Evolutionary conservation across 2,329 filamentous ascomycete species (phyloP).

Genomic region (Diaporthe citri): DNA sequence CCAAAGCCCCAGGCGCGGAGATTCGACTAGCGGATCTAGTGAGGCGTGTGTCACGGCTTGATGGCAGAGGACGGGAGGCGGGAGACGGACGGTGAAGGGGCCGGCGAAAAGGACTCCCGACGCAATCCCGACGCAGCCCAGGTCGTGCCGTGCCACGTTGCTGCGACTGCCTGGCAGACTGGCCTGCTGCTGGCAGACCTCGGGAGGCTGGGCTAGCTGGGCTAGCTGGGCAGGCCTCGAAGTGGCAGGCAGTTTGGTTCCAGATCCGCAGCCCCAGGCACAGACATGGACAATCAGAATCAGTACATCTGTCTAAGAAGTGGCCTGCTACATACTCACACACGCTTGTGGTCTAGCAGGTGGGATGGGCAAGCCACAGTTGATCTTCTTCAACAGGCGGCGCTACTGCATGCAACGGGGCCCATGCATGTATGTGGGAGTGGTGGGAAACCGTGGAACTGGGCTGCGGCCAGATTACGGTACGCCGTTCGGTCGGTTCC

Average conservation of each 20-base stretch:
- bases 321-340: neutral
- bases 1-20: conserved; percentile 20
- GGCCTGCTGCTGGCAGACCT: neutral
- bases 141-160: conserved; percentile 2
- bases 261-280: neutral
- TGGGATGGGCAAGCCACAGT: conserved; percentile 21
- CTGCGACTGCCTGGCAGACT: neutral
- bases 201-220: neutral
- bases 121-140: conserved; percentile 4
- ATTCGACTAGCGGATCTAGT: conserved; percentile 28
- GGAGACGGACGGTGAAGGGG: conserved; percentile 26
- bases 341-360: neutral
- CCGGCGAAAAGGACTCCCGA: conserved; percentile 2
- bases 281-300: neutral
- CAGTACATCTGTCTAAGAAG: neutral
- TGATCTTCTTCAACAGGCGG: conserved; percentile 23
- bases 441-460: conserved; percentile 9
- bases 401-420: conserved; percentile 33
- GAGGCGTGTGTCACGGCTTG: conserved; percentile 25
- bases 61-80: neutral
- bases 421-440: conserved; percentile 21
- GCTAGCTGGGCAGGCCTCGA: neutral
- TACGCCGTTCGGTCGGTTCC: conserved; percentile 27
- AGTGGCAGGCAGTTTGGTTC: neutral
- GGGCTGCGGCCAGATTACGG: conserved; percentile 28